Conservation (phyloP, 164 flowering plant genomes). For the Magnolia kwangsiensis region DNA sequence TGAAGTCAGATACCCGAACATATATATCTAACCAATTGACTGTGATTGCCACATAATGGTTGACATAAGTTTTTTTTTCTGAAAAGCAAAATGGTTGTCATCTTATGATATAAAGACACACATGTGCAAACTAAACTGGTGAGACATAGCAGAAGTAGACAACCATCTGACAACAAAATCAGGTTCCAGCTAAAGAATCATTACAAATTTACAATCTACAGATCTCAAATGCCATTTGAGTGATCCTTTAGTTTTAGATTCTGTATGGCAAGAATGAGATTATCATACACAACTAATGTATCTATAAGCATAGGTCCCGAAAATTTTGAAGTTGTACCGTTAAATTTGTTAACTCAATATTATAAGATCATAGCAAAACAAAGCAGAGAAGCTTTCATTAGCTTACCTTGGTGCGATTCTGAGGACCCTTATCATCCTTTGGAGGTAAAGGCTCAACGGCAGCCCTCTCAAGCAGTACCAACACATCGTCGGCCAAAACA, state of each 20-base stretch:
- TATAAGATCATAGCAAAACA: not conserved
- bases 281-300: no score
- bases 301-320: no score
- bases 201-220: not conserved
- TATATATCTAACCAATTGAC: not conserved
- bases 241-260: not conserved
- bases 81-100: not conserved
- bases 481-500: conserved; percentile 83
- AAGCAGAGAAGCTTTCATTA: not conserved
- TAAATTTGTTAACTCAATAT: no score
- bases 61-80: no score
- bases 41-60: no score
- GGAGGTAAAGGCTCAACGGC: conserved; percentile 88
- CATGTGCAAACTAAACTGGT: not conserved
- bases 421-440: conserved; percentile 91
- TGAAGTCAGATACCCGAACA: not conserved
- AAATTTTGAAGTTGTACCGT: no score
- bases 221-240: not conserved
- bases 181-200: no score
- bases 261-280: no score
- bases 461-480: conserved; percentile 77
- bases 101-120: not conserved
- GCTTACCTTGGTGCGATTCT: conserved; percentile 79
- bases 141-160: not conserved
- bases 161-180: not conserved